A percentile compares a stretch with the other conserved stretches of the same genome.
These are phyloP conservation scores for Morella rubra DNA, from an alignment of 306 rosid genomes.

Conservation along the genomic window DNA sequence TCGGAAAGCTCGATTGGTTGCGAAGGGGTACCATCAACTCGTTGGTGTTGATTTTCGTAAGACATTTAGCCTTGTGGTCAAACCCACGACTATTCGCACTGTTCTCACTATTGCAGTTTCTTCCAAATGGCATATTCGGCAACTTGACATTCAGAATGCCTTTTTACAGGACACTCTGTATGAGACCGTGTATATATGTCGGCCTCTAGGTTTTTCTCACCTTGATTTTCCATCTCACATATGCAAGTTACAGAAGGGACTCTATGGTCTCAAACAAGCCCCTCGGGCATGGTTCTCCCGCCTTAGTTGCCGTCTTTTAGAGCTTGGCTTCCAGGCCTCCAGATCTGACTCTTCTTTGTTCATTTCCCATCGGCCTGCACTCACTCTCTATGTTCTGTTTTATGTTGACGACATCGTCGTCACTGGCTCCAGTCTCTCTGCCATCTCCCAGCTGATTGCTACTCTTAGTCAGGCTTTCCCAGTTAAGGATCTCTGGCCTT, in stretches of 20 bases:
- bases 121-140: neutral
- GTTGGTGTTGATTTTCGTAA: neutral
- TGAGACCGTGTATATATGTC: neutral
- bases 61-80: neutral
- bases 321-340: neutral
- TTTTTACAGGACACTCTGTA: neutral
- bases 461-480: neutral
- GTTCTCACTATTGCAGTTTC: neutral
- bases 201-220: neutral
- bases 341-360: neutral
- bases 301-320: neutral
- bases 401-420: neutral
- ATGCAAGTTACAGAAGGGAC: neutral
- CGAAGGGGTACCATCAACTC: neutral
- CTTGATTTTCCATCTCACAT: neutral
- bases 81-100: neutral
- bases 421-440: neutral
- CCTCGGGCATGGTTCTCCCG: neutral
- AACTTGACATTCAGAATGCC: neutral
- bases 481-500: neutral
- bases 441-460: neutral
- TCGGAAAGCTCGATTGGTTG: neutral
- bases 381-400: neutral
- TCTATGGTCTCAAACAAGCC: neutral
- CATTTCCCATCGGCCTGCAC: accelerated